Evolutionary conservation across 169 alveolate genomes (phyloP).

Genomic region (Plasmodium blacklocki): DNA sequence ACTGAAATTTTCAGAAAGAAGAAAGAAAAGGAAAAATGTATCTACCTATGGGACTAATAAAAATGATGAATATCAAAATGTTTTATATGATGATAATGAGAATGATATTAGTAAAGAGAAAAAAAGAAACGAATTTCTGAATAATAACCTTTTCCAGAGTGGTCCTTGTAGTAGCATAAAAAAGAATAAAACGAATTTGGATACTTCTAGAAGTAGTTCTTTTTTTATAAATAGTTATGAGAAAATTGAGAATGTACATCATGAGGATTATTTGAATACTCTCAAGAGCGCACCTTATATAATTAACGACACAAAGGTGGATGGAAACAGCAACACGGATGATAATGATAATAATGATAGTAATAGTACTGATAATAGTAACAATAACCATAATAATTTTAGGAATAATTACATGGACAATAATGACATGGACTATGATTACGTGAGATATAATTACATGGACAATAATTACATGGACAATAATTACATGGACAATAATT

Average conservation of each 20-base stretch:
- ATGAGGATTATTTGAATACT: not conserved
- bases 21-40: conserved; percentile 5
- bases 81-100: not conserved
- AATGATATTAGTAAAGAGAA: conserved; percentile 1
- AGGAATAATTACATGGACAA: too few relatives aligned
- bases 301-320: too few relatives aligned
- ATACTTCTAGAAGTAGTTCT: not conserved
- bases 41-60: too few relatives aligned
- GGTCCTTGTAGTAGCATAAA: not conserved
- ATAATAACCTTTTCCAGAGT: not conserved
- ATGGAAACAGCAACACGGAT: too few relatives aligned
- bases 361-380: too few relatives aligned
- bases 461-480: too few relatives aligned
- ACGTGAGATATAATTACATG: too few relatives aligned
- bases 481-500: too few relatives aligned
- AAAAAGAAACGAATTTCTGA: not conserved
- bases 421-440: too few relatives aligned
- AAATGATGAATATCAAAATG: not conserved
- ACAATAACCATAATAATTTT: too few relatives aligned
- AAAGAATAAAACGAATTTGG: not conserved
- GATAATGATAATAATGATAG: too few relatives aligned
- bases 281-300: too few relatives aligned
- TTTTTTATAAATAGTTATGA: not conserved
- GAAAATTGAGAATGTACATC: not conserved
- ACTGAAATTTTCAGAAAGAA: not conserved